Conservation (phyloP, 2,329 filamentous ascomycete genomes). For the Sporothrix brunneoviolacea region DNA sequence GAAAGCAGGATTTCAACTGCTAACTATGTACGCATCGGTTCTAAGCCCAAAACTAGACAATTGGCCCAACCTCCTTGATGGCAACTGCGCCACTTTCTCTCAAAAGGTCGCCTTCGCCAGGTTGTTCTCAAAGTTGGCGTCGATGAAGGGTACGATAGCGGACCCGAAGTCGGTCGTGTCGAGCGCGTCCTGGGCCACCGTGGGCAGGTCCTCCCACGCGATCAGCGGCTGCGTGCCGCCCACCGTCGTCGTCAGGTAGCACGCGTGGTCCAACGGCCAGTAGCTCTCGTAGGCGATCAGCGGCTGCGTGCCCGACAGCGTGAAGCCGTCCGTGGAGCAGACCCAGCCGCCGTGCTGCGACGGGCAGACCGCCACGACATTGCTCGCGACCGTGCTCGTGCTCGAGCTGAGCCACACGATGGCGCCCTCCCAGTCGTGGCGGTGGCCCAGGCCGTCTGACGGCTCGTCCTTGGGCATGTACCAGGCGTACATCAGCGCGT, state of each 20-base stretch:
- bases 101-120: too few species aligned
- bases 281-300: constrained; percentile 32
- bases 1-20: too few species aligned
- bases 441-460: constrained; percentile 27
- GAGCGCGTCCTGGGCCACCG: constrained; percentile 29
- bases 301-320: constrained; percentile 25
- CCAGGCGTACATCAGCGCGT: constrained; percentile 38
- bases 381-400: constrained; percentile 21
- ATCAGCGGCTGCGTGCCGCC: constrained; percentile 35
- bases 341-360: constrained; percentile 34
- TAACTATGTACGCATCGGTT: too few species aligned
- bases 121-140: constrained; percentile 18
- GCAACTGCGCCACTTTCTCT: too few species aligned
- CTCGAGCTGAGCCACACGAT: constrained; percentile 27
- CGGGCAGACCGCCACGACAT: constrained; percentile 28
- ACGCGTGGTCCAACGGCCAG: constrained; percentile 28
- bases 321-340: background rate
- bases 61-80: too few species aligned
- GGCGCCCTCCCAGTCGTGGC: constrained; percentile 35
- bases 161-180: constrained; percentile 33
- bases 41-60: too few species aligned
- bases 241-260: constrained; percentile 16
- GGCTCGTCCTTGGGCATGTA: constrained; percentile 42
- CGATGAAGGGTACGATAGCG: constrained; percentile 36
- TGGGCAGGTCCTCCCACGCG: constrained; percentile 32